phyloP scores from a whole-genome alignment of 2,329 filamentous ascomycete genomes.

The Verruconis gallopava region DNA sequence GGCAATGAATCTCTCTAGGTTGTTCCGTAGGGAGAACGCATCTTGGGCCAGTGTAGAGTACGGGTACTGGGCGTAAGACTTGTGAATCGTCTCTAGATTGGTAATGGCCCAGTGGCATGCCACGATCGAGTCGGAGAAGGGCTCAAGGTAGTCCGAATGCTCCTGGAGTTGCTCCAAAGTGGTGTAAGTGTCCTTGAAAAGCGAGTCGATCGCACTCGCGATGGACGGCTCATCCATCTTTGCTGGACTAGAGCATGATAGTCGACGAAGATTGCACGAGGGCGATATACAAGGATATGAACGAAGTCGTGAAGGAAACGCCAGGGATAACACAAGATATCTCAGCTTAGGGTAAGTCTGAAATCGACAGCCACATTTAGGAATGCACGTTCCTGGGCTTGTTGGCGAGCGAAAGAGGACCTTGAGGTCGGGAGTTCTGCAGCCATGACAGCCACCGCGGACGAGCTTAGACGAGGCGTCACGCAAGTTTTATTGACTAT shows the following conservation, averaged over 20 bases:
- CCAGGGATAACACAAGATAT: too few relatives aligned
- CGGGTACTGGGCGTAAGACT: neutral
- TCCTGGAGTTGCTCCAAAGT: conserved; percentile 5
- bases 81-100: conserved; percentile 8
- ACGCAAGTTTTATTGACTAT: too few relatives aligned
- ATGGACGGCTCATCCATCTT: conserved; percentile 1
- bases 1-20: conserved; percentile 8
- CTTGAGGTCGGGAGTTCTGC: too few relatives aligned
- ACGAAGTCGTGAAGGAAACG: too few relatives aligned
- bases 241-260: neutral
- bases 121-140: conserved; percentile 2
- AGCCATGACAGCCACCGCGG: too few relatives aligned
- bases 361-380: too few relatives aligned
- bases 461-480: too few relatives aligned
- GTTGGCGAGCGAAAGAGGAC: too few relatives aligned
- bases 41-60: neutral
- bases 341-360: too few relatives aligned
- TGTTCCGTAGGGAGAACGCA: conserved; percentile 3
- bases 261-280: too few relatives aligned
- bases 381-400: too few relatives aligned
- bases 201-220: conserved; percentile 3
- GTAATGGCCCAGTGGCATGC: conserved; percentile 6
- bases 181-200: conserved; percentile 5
- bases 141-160: neutral
- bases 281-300: too few relatives aligned